phyloP scores from a whole-genome alignment of 805 yeast genomes.

The Wickerhamomyces sydowiorum region DNA sequence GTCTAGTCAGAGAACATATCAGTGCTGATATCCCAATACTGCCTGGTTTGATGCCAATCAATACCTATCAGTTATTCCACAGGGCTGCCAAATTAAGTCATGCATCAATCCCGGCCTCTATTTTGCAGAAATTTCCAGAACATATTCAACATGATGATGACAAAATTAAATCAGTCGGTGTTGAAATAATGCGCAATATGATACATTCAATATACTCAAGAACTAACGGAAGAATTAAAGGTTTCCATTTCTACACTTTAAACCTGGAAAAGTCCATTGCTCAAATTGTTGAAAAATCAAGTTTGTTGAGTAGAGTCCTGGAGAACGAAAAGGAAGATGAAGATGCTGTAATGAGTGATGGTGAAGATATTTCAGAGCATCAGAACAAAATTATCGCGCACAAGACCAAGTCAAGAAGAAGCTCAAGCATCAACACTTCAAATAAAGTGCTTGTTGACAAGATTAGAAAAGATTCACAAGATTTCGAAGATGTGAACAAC shows the following conservation, averaged over 20 bases:
- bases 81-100: conserved; percentile 88
- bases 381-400: neutral
- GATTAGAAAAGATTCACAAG: conserved; percentile 19
- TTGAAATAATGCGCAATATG: conserved; percentile 61
- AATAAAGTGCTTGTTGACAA: conserved; percentile 35
- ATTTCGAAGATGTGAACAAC: conserved; percentile 17
- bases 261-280: conserved; percentile 92
- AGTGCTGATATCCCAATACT: conserved; percentile 50
- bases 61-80: conserved; percentile 73
- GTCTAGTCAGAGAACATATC: conserved; percentile 36
- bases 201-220: conserved; percentile 48
- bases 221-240: conserved; percentile 57
- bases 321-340: conserved; percentile 34
- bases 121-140: conserved; percentile 50
- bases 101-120: conserved; percentile 65
- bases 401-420: conserved; percentile 11
- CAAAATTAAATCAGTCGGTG: conserved; percentile 75
- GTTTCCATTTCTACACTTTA: conserved; percentile 89
- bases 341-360: conserved; percentile 27
- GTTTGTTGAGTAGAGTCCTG: conserved; percentile 44
- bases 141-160: conserved; percentile 65
- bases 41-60: conserved; percentile 91
- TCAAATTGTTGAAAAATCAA: conserved; percentile 63
- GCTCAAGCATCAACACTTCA: conserved; percentile 27
- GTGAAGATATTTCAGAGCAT: conserved; percentile 7